A percentile compares a stretch with the other conserved stretches of the same genome.
Evolutionary conservation across 129 eudicot species (phyloP).

Genomic region (Kitagawia praeruptora): DNA sequence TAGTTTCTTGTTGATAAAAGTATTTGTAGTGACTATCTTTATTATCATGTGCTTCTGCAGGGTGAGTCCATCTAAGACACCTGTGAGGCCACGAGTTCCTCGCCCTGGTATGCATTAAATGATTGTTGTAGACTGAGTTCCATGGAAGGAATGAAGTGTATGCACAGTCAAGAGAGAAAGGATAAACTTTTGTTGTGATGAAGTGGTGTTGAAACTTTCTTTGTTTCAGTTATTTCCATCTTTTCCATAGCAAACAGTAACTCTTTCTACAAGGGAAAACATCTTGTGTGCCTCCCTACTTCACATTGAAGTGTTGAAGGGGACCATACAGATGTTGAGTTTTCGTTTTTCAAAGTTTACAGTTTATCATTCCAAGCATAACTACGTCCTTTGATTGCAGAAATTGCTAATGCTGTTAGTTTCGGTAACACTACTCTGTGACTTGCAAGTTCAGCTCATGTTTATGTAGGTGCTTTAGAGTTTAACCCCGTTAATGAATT

Average conservation of each 20-base stretch:
- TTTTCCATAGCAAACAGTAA: constrained; percentile 10
- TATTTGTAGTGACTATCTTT: too few relatives aligned
- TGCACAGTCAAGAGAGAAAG: constrained; percentile 16
- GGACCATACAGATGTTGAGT: constrained; percentile 18
- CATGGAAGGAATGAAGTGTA: constrained; percentile 17
- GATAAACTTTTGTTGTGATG: constrained; percentile 18
- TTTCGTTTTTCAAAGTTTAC: neutral
- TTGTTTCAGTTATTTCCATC: constrained; percentile 23
- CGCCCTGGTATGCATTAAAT: constrained; percentile 48
- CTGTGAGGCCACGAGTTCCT: constrained; percentile 78
- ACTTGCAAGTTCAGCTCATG: constrained; percentile 2
- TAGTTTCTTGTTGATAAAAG: neutral
- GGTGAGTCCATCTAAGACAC: constrained; percentile 99
- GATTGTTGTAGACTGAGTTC: constrained; percentile 9
- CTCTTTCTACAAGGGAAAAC: neutral
- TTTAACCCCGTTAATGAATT: neutral
- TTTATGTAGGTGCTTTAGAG: neutral
- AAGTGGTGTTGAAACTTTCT: constrained; percentile 25
- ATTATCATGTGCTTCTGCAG: constrained; percentile 22
- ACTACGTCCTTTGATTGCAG: constrained; percentile 22
- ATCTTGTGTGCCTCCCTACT: constrained; percentile 12
- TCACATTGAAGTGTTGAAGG: constrained; percentile 25
- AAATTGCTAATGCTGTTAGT: constrained; percentile 12
- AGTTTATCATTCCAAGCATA: neutral
- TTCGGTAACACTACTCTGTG: neutral